phyloP scores from a whole-genome alignment of 2,329 filamentous ascomycete genomes.

The Aspergillus pseudonomiae region DNA sequence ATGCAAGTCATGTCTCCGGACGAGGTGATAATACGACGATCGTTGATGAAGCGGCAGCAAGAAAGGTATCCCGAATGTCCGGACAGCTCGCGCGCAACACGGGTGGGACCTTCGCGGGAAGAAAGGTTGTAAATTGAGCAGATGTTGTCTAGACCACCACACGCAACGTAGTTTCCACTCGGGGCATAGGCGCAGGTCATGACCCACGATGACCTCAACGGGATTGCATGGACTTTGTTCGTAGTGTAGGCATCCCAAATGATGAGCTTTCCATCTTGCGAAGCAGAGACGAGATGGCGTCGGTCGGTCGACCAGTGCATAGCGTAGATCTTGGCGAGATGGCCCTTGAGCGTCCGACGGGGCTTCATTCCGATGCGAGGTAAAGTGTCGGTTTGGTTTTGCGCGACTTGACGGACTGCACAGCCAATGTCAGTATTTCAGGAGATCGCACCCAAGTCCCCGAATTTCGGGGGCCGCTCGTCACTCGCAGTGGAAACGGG shows the following conservation, averaged over 20 bases:
- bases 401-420: slow-evolving; percentile 86
- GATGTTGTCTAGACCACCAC: slow-evolving; percentile 98
- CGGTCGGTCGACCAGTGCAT: slow-evolving; percentile 99
- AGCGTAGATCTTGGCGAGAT: slow-evolving; percentile 98
- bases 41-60: slow-evolving; percentile 98
- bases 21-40: slow-evolving; percentile 94
- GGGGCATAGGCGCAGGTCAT: slow-evolving; percentile 99
- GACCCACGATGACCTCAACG: slow-evolving; percentile 96
- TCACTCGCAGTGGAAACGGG: slow-evolving; percentile 16
- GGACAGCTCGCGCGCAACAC: slow-evolving; percentile 91
- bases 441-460: slow-evolving; percentile 4
- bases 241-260: slow-evolving; percentile 99
- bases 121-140: slow-evolving; percentile 99
- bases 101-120: slow-evolving; percentile 92
- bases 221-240: slow-evolving; percentile 99
- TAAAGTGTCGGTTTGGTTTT: slow-evolving; percentile 88
- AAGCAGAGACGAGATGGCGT: slow-evolving; percentile 94
- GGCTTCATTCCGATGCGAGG: slow-evolving; percentile 97
- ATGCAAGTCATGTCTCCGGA: slow-evolving; percentile 99
- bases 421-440: slow-evolving; percentile 29
- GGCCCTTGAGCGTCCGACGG: slow-evolving; percentile 93
- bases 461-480: neutral
- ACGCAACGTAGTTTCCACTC: slow-evolving; percentile 97
- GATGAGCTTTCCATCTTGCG: slow-evolving; percentile 98
- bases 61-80: slow-evolving; percentile 97